A percentile compares a stretch with the other conserved stretches of the same genome.
Conservation (phyloP, 108 stramenopile species). For the Cyclotella choctawhatcheeana region DNA sequence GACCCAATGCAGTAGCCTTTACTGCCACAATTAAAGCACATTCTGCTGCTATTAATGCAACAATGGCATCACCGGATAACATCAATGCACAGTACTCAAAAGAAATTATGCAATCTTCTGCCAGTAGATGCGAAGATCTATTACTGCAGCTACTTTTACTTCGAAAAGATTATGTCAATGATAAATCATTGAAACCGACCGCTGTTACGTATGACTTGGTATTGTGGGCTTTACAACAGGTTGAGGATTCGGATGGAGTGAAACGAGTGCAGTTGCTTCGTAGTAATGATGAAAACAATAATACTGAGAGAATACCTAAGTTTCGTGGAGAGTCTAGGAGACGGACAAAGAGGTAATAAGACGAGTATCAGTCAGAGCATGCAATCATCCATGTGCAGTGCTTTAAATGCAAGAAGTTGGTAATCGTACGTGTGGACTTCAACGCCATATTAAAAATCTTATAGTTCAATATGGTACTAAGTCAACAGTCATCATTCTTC, state of each 20-base stretch:
- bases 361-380: too few species aligned
- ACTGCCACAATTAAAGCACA: constrained; percentile 56
- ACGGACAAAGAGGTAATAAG: background rate
- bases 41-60: constrained; percentile 38
- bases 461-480: too few species aligned
- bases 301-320: background rate
- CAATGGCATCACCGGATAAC: background rate
- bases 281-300: background rate
- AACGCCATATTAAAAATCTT: too few species aligned
- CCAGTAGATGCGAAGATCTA: constrained; percentile 43
- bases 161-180: constrained; percentile 22
- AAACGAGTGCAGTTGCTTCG: constrained; percentile 24
- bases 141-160: constrained; percentile 39
- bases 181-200: constrained; percentile 44
- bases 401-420: too few species aligned
- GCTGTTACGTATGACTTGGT: constrained; percentile 43
- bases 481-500: too few species aligned
- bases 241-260: constrained; percentile 34
- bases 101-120: constrained; percentile 21
- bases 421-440: too few species aligned
- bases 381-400: too few species aligned
- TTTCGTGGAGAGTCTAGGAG: background rate
- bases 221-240: constrained; percentile 22
- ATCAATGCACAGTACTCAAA: constrained; percentile 1
- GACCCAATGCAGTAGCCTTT: constrained; percentile 44